Conservation (phyloP, 106 monocot genomes). For the Dioscorea dumetorum region DNA sequence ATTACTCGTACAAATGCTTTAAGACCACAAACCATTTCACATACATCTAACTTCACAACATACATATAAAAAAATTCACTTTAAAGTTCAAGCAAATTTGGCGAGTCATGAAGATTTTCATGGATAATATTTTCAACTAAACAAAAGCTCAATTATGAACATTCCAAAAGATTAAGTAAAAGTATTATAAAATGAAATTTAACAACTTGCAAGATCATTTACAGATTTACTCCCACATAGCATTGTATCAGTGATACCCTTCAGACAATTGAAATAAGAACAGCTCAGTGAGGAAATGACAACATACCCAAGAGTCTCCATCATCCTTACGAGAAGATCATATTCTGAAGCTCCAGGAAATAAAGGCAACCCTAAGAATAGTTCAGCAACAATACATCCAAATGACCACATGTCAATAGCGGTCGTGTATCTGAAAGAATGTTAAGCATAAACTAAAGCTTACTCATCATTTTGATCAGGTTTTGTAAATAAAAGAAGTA, state of each 20-base stretch:
- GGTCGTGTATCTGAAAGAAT: conserved; percentile 69
- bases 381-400: conserved; percentile 89
- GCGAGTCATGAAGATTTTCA: too few relatives aligned
- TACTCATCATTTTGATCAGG: neutral
- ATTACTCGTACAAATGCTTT: too few relatives aligned
- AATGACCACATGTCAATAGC: conserved; percentile 99
- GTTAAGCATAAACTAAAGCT: conserved; percentile 35
- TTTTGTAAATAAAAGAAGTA: neutral
- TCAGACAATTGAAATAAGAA: too few relatives aligned
- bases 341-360: conserved; percentile 95
- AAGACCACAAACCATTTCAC: too few relatives aligned
- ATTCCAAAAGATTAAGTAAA: conserved; percentile 1
- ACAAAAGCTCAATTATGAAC: neutral
- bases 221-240: too few relatives aligned
- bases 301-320: conserved; percentile 71
- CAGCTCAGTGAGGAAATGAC: neutral
- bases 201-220: too few relatives aligned
- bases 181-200: neutral
- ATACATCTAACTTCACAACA: too few relatives aligned
- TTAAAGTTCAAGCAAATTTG: too few relatives aligned
- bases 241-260: too few relatives aligned
- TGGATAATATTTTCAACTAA: too few relatives aligned
- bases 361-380: conserved; percentile 91
- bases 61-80: too few relatives aligned
- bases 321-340: conserved; percentile 88